A percentile compares a stretch with the other conserved stretches of the same genome.
phyloP scores from a whole-genome alignment of 768 basidiomycete species.

The Phanerochaete sordida region DNA sequence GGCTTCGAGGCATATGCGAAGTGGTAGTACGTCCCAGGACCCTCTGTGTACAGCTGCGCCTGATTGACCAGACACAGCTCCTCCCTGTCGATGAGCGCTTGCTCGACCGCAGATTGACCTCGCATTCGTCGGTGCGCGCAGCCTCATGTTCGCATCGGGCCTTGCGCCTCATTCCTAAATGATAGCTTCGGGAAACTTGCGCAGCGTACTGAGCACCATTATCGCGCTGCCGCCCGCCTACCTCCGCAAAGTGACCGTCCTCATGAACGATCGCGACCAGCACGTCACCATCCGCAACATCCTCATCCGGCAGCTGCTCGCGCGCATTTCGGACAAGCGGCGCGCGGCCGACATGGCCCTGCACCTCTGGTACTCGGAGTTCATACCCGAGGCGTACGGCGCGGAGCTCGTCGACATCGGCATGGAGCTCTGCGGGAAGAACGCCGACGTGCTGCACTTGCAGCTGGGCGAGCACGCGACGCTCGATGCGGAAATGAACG shows the following conservation, averaged over 20 bases:
- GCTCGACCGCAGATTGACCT: slow-evolving; percentile 17
- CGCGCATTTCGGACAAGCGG: slow-evolving; percentile 26
- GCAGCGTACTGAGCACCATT: slow-evolving; percentile 40
- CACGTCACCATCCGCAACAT: slow-evolving; percentile 37
- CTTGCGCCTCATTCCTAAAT: background rate
- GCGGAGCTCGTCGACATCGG: background rate
- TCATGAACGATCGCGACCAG: slow-evolving; percentile 38
- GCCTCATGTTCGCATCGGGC: background rate
- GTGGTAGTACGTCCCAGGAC: no score
- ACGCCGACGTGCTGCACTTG: no score
- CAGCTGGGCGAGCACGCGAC: no score
- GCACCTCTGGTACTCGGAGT: slow-evolving; percentile 47
- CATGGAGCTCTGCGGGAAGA: no score
- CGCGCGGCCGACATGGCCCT: slow-evolving; percentile 42
- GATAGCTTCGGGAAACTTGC: slow-evolving; percentile 47
- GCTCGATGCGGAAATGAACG: no score
- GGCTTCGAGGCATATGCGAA: no score
- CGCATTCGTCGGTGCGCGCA: slow-evolving; percentile 13
- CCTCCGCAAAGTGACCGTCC: slow-evolving; percentile 34
- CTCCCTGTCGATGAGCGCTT: no score
- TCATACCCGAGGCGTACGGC: slow-evolving; percentile 32
- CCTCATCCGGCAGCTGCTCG: slow-evolving; percentile 34
- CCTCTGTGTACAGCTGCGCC: no score
- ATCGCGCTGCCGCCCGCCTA: slow-evolving; percentile 40
- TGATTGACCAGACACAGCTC: no score